Percentiles rank a stretch among this genome's conserved stretches.
These are phyloP conservation scores for Gardenia jasminoides DNA, from an alignment of 257 asterid genomes.

Conservation along the genomic window DNA sequence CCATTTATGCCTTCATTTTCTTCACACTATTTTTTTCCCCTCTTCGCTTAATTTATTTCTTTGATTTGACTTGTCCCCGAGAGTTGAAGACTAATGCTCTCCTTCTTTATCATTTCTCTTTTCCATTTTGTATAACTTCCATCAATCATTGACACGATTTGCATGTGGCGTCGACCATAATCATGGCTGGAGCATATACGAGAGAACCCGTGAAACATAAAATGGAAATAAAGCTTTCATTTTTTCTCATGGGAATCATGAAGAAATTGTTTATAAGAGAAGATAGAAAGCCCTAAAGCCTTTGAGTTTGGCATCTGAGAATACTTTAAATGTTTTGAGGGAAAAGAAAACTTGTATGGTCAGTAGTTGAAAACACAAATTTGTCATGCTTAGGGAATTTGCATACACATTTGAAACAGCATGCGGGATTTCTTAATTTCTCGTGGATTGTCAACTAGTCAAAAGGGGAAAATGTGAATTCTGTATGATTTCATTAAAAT, in stretches of 20 bases:
- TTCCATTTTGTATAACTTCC: not conserved
- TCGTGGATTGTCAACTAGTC: too few species aligned
- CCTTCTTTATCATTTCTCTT: not conserved
- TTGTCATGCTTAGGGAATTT: too few species aligned
- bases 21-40: not conserved
- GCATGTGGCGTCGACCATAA: not conserved
- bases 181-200: not conserved
- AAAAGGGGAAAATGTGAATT: too few species aligned
- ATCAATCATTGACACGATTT: not conserved
- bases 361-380: too few species aligned
- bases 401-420: too few species aligned
- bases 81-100: not conserved
- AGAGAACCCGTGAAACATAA: not conserved
- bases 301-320: not conserved
- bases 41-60: not conserved
- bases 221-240: not conserved
- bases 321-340: too few species aligned
- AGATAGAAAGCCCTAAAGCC: not conserved
- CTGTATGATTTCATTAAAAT: too few species aligned
- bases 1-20: not conserved
- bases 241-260: not conserved
- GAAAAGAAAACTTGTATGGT: too few species aligned
- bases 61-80: not conserved
- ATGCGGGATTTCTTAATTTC: too few species aligned
- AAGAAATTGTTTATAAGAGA: not conserved